phyloP scores from a whole-genome alignment of 1,284 basidiomycete species.

The Heterobasidion irregulare region DNA sequence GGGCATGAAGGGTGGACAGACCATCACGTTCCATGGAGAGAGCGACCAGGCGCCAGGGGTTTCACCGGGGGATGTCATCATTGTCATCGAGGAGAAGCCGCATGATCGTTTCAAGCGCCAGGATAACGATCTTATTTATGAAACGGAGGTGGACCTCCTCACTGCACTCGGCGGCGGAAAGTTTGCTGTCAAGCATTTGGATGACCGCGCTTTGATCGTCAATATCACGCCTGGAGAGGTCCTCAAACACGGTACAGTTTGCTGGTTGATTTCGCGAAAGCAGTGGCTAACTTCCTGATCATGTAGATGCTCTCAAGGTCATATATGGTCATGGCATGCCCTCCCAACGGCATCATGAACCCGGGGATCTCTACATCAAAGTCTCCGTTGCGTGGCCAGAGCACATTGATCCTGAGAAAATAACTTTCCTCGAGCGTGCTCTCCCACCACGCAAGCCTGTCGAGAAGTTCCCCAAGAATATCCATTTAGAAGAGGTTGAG shows the following conservation, averaged over 20 bases:
- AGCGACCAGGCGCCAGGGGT: slow-evolving; percentile 93
- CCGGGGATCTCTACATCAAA: slow-evolving; percentile 90
- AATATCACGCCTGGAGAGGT: slow-evolving; percentile 88
- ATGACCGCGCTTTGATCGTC: slow-evolving; percentile 85
- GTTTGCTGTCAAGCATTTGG: slow-evolving; percentile 88
- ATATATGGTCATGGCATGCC: slow-evolving; percentile 97
- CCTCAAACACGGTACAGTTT: slow-evolving; percentile 78
- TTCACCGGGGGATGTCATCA: slow-evolving; percentile 93
- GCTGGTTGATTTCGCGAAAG: too few species aligned
- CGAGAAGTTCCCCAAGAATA: slow-evolving; percentile 60
- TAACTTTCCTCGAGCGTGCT: slow-evolving; percentile 79
- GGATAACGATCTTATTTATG: slow-evolving; percentile 86
- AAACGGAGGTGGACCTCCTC: slow-evolving; percentile 88
- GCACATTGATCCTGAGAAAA: slow-evolving; percentile 57
- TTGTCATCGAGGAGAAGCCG: slow-evolving; percentile 94
- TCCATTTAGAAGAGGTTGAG: slow-evolving; percentile 80
- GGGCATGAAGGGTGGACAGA: slow-evolving; percentile 98
- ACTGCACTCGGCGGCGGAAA: slow-evolving; percentile 92
- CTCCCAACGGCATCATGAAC: slow-evolving; percentile 94
- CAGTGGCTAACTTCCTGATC: slow-evolving; percentile 4
- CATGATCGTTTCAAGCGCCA: slow-evolving; percentile 90
- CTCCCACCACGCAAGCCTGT: slow-evolving; percentile 75
- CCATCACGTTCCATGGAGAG: slow-evolving; percentile 91
- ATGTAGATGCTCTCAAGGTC: slow-evolving; percentile 79
- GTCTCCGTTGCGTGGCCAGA: slow-evolving; percentile 91